phyloP scores from a whole-genome alignment of 352 stramenopile genomes.

The Globisporangium middletonii region DNA sequence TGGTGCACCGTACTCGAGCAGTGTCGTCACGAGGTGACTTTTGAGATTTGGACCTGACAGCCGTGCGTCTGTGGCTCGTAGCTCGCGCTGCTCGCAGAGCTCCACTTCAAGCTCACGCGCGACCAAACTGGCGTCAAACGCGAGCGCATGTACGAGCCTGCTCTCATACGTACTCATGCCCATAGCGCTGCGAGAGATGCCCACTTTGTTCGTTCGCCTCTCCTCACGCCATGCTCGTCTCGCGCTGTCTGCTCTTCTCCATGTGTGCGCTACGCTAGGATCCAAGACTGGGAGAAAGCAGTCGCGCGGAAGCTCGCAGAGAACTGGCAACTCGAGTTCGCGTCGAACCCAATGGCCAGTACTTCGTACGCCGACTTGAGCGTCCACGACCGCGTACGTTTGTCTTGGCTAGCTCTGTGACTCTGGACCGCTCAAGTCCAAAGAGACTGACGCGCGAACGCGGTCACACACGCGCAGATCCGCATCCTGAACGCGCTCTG shows the following conservation, averaged over 20 bases:
- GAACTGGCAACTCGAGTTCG: conserved; percentile 70
- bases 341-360: conserved; percentile 53
- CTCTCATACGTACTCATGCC: too few relatives aligned
- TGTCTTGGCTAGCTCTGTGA: neutral
- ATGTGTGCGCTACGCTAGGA: conserved; percentile 24
- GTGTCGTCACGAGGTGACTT: neutral
- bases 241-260: neutral
- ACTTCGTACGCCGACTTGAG: conserved; percentile 53
- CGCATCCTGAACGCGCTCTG: conserved; percentile 77
- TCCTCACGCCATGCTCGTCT: neutral
- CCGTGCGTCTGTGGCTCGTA: conserved; percentile 13
- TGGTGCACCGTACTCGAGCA: conserved; percentile 9
- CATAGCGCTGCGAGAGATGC: neutral
- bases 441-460: neutral
- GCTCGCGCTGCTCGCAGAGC: conserved; percentile 64
- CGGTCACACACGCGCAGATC: conserved; percentile 27
- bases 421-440: neutral
- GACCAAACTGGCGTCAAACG: conserved; percentile 71
- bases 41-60: neutral
- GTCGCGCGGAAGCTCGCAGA: conserved; percentile 69
- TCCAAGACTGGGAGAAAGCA: conserved; percentile 79
- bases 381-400: conserved; percentile 46
- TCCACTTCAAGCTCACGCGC: conserved; percentile 76
- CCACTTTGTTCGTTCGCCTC: neutral
- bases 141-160: conserved; percentile 54